These are phyloP conservation scores for bread wheat (Triticum aestivum) DNA, from an alignment of 176 grass and related monocot genomes.

Conservation along the genomic window IWGSC_CS_RefSeq_v2.1 NC_057806.1:491750745-491751244, in stretches of 20 bases:
- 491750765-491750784: constrained; percentile 35
- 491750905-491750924: constrained; percentile 1
- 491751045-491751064: not conserved
- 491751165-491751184: not conserved
- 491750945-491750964: too few relatives aligned
- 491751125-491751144: not conserved
- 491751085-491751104: not conserved
- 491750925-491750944: not conserved
- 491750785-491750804: constrained; percentile 14
- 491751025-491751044: not conserved
- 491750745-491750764: constrained; percentile 56
- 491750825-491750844: not conserved
- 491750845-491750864: not conserved
- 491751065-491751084: constrained; percentile 1
- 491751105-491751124: not conserved
- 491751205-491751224: not conserved
- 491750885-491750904: not conserved
- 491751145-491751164: constrained; percentile 6
- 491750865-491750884: constrained; percentile 1
- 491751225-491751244: not conserved
- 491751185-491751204: not conserved
- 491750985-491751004: too few relatives aligned
- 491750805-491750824: constrained; percentile 21
- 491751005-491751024: too few relatives aligned
- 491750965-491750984: too few relatives aligned